These are phyloP conservation scores for Monosporascus ibericus DNA, from an alignment of 2,329 filamentous ascomycete species.

Conservation along the genomic window DNA sequence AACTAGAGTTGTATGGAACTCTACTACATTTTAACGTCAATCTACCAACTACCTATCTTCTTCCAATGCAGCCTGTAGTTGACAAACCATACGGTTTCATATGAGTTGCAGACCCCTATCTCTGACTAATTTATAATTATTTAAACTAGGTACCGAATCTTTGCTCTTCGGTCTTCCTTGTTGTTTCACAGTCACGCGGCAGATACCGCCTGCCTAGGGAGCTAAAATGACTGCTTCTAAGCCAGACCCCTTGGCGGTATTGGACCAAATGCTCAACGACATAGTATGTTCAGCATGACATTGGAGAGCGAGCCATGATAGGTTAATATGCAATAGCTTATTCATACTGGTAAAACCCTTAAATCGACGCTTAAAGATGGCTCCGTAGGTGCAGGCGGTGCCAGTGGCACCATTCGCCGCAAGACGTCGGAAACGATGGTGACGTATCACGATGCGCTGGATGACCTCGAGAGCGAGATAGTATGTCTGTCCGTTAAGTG, in stretches of 20 bases:
- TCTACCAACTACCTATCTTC: no score
- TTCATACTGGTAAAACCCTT: conserved; percentile 54
- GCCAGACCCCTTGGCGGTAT: conserved; percentile 36
- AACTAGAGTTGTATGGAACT: no score
- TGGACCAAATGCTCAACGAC: conserved; percentile 50
- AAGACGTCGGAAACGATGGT: conserved; percentile 42
- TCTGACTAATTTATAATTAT: no score
- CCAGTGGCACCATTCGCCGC: conserved; percentile 27
- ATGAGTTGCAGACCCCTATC: no score
- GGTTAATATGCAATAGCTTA: conserved; percentile 35
- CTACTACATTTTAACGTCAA: no score
- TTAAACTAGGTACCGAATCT: no score
- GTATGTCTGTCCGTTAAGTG: conserved; percentile 29
- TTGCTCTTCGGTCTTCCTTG: no score
- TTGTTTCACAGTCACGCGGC: background rate
- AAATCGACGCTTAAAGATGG: conserved; percentile 42
- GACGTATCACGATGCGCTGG: conserved; percentile 46
- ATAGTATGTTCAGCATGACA: conserved; percentile 36
- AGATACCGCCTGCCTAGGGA: background rate
- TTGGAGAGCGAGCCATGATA: background rate
- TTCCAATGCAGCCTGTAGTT: no score
- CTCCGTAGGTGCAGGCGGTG: conserved; percentile 29
- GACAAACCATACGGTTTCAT: no score
- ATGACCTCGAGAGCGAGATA: conserved; percentile 52
- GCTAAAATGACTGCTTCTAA: background rate